These are phyloP conservation scores for Pulicaria dysenterica DNA, from an alignment of 129 eudicot species.

Conservation along the genomic window DNA sequence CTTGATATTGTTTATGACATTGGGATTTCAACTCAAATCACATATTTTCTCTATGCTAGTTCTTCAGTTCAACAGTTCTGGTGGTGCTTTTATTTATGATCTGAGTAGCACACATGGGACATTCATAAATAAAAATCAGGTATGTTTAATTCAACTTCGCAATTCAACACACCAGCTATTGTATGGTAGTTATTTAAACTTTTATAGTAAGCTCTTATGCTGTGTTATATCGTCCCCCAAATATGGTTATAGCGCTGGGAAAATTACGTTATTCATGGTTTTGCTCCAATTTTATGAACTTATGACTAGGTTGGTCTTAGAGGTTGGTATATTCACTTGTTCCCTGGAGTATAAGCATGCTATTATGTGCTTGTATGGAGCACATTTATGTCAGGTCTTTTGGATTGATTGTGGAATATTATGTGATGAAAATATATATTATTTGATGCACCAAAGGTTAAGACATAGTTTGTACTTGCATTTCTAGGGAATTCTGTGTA, in stretches of 20 bases:
- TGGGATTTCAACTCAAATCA: constrained; percentile 22
- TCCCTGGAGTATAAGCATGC: too few relatives aligned
- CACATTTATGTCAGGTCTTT: too few relatives aligned
- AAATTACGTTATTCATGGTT: not conserved
- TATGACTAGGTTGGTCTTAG: too few relatives aligned
- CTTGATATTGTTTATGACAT: not conserved
- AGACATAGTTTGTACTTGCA: too few relatives aligned
- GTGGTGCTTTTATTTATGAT: constrained; percentile 82
- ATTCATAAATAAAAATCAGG: constrained; percentile 87
- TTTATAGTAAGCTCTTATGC: constrained; percentile 1
- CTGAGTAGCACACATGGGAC: constrained; percentile 98
- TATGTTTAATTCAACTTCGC: constrained; percentile 24
- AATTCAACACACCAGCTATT: not conserved
- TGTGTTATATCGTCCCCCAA: not conserved
- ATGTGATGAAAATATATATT: too few relatives aligned
- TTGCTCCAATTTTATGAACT: too few relatives aligned
- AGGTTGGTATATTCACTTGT: too few relatives aligned
- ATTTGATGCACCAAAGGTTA: too few relatives aligned
- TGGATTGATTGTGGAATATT: too few relatives aligned
- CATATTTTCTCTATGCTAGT: constrained; percentile 46
- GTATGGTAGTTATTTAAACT: not conserved
- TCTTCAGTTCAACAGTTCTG: constrained; percentile 83
- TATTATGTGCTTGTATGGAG: too few relatives aligned
- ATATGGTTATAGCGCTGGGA: not conserved
- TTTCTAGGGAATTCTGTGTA: too few relatives aligned